Percentiles rank a stretch among this genome's conserved stretches.
Evolutionary conservation across 2,329 filamentous ascomycete species (phyloP).

Genomic region (Sporothrix brunneoviolacea): DNA sequence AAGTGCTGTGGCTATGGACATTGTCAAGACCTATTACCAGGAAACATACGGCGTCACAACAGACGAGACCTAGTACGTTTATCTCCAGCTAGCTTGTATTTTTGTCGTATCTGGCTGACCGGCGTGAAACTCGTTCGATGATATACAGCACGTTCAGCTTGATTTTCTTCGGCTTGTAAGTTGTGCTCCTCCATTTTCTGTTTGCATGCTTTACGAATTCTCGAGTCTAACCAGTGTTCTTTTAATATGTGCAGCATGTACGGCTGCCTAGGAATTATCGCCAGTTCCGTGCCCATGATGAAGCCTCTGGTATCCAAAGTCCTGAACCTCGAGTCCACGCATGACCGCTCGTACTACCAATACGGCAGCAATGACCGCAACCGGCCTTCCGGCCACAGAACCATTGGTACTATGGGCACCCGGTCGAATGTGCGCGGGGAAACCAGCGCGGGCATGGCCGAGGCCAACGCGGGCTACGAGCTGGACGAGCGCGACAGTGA

Average conservation of each 20-base stretch:
- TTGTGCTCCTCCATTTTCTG: no score
- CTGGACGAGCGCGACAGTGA: slow-evolving; percentile 11
- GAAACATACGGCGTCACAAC: slow-evolving; percentile 26
- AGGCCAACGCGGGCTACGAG: neutral
- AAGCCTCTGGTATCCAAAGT: slow-evolving; percentile 29
- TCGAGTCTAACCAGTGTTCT: no score
- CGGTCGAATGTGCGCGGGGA: neutral
- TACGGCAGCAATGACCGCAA: slow-evolving; percentile 9
- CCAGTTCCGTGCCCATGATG: slow-evolving; percentile 33
- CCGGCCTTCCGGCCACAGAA: neutral
- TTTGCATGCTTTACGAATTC: no score
- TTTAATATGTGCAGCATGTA: slow-evolving; percentile 28
- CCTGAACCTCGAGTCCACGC: slow-evolving; percentile 22
- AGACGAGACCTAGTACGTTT: slow-evolving; percentile 29
- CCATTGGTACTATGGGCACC: neutral
- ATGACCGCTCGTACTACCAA: slow-evolving; percentile 7
- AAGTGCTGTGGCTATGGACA: slow-evolving; percentile 34
- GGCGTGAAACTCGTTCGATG: neutral
- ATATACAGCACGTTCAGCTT: slow-evolving; percentile 1
- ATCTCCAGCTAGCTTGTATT: slow-evolving; percentile 19
- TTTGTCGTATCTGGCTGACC: slow-evolving; percentile 20
- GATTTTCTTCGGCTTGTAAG: slow-evolving; percentile 26
- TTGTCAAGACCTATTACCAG: slow-evolving; percentile 33
- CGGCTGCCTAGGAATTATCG: slow-evolving; percentile 34
- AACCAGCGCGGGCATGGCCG: neutral